Percentiles rank a stretch among this genome's conserved stretches.
phyloP scores from a whole-genome alignment of 1,139 yeast species.

The Kodamaea derodonti region DNA sequence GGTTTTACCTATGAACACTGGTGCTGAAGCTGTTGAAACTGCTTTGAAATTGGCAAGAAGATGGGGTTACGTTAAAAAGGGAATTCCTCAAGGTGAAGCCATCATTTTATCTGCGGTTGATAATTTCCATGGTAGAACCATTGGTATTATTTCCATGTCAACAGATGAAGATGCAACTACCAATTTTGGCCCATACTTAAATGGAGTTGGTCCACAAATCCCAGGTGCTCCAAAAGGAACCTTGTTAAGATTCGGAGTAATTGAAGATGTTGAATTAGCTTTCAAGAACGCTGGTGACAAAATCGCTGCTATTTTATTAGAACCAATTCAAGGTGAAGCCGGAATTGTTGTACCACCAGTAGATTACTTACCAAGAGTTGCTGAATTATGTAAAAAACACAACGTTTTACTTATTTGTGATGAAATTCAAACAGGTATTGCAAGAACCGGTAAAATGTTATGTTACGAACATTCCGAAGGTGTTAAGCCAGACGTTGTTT shows the following conservation, averaged over 20 bases:
- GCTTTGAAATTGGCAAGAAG: slow-evolving; percentile 91
- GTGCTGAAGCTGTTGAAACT: slow-evolving; percentile 98
- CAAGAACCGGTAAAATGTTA: slow-evolving; percentile 92
- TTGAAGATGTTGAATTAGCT: slow-evolving; percentile 84
- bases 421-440: slow-evolving; percentile 97
- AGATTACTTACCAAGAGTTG: slow-evolving; percentile 72
- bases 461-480: slow-evolving; percentile 82
- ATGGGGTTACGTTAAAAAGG: slow-evolving; percentile 93
- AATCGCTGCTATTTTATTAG: slow-evolving; percentile 87
- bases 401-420: slow-evolving; percentile 89
- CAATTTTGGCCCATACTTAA: slow-evolving; percentile 86
- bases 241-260: slow-evolving; percentile 69
- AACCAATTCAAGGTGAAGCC: slow-evolving; percentile 98
- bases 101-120: slow-evolving; percentile 81
- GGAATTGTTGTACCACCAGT: slow-evolving; percentile 93
- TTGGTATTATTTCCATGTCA: slow-evolving; percentile 93
- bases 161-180: slow-evolving; percentile 92
- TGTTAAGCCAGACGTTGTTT: slow-evolving; percentile 81
- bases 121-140: slow-evolving; percentile 95
- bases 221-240: slow-evolving; percentile 57
- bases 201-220: slow-evolving; percentile 76
- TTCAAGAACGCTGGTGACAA: slow-evolving; percentile 82
- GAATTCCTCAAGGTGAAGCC: slow-evolving; percentile 79
- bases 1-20: slow-evolving; percentile 97
- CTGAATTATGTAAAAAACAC: slow-evolving; percentile 73